These are phyloP conservation scores for Dactylorhiza incarnata DNA, from an alignment of 106 monocot genomes.

Conservation along the genomic window DNA sequence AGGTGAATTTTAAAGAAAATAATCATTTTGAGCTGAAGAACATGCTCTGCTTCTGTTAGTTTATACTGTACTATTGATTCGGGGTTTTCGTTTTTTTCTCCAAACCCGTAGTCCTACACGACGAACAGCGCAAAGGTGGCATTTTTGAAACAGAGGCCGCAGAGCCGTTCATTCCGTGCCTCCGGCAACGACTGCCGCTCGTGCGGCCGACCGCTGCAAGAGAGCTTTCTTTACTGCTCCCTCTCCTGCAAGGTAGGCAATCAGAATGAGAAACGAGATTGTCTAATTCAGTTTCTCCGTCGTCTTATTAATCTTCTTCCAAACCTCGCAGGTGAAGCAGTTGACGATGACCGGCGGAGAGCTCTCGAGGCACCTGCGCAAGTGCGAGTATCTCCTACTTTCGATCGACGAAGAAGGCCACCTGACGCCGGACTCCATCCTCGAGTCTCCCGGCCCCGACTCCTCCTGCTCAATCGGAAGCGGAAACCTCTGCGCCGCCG, in stretches of 20 bases:
- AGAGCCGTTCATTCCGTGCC: constrained; percentile 46
- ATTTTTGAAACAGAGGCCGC: constrained; percentile 59
- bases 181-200: constrained; percentile 45
- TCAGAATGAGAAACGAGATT: background rate
- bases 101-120: constrained; percentile 42
- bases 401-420: constrained; percentile 56
- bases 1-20: constrained; percentile 23
- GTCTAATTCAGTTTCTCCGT: background rate
- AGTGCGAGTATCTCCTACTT: constrained; percentile 55
- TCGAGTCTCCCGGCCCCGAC: constrained; percentile 27
- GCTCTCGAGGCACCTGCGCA: constrained; percentile 31
- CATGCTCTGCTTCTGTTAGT: background rate
- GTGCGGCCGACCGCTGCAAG: constrained; percentile 61
- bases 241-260: constrained; percentile 87
- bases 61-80: constrained; percentile 1
- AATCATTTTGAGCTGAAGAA: background rate
- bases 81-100: background rate
- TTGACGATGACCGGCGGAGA: constrained; percentile 30
- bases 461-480: constrained; percentile 14
- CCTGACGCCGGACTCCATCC: constrained; percentile 50
- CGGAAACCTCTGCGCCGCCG: background rate
- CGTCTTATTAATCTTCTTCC: background rate
- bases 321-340: constrained; percentile 45
- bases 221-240: constrained; percentile 53
- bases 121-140: constrained; percentile 70